Evolutionary conservation across 768 basidiomycete species (phyloP), one percentile per base, ranked within the genome.

Genomic region (Clitopilus passeckerianus): DNA sequence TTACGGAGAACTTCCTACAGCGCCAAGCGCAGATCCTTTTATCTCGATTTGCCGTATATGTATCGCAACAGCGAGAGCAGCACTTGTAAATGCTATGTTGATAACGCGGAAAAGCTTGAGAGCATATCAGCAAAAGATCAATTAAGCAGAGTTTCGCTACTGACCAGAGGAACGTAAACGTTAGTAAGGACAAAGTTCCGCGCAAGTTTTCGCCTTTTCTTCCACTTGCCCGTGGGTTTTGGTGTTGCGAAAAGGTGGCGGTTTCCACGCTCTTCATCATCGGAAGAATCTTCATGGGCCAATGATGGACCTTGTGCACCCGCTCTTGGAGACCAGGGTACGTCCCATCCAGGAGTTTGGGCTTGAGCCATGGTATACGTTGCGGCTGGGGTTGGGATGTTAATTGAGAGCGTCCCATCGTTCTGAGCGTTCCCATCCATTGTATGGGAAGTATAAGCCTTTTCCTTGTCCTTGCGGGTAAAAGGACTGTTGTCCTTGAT

Each of bases 1-100:
- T 60, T 71, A 90, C 89, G 89, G 87, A 15, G 92, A 94, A 65
- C 88, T 87, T 50, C 94, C 94, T 24, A 95, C 78, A 1, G 84
- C 83, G 22, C 94, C 93, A 75, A 81, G 80, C 22, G 83, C 74
- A 54, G 75, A 62, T 64, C 79, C 70, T 0, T 68, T 70, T 44
- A 68, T 61, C 72, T 95, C 91, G 37, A 80, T 70, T 9, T 71
- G 65, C 53, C 91, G 86, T 66, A 94, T 91, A 35, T 78, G 81
- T 63, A 93, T 85, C 1, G 93, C 93, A 50, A 95, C 76, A 2
- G 82, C 93, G 50, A 95, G 82, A 1, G 91, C 89, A 41, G 86
- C 80, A 15, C 87, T 83, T 12, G 90, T 94, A 65, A 95, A 90
- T 8, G 87, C 77, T 63, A 96, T 86, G 68, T 95, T 95, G 70